These are phyloP conservation scores for Globisporangium okanoganense DNA, from an alignment of 352 stramenopile genomes.

Conservation along the genomic window DNA sequence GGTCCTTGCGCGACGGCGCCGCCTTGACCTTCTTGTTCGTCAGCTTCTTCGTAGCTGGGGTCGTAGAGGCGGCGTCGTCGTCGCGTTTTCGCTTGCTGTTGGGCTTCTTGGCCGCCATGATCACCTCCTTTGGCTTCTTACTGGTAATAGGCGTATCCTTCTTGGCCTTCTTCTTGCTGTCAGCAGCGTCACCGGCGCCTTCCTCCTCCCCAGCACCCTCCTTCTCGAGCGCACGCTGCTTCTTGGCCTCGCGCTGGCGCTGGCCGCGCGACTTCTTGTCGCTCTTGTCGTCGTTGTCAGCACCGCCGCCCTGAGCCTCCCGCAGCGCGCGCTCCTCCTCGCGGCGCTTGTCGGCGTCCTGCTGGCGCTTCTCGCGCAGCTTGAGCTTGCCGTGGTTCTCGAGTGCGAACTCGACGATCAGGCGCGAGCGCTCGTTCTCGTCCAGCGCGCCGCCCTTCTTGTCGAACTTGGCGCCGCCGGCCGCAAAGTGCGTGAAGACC, in stretches of 20 bases:
- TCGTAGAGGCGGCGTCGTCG: constrained; percentile 6
- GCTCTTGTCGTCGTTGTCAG: constrained; percentile 13
- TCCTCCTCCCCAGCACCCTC: constrained; percentile 15
- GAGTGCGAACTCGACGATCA: constrained; percentile 88
- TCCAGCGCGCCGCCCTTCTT: constrained; percentile 32
- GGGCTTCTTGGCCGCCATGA: constrained; percentile 28
- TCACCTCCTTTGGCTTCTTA: constrained; percentile 27
- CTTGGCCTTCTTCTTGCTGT: constrained; percentile 24
- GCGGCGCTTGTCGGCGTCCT: constrained; percentile 63
- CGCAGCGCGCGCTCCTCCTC: constrained; percentile 62
- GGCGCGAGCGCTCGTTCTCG: constrained; percentile 58
- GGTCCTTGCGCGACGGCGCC: constrained; percentile 61
- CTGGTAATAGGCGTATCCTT: constrained; percentile 1
- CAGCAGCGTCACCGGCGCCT: neutral
- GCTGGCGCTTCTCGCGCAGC: constrained; percentile 70
- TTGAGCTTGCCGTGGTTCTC: constrained; percentile 89
- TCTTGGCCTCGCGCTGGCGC: constrained; percentile 77
- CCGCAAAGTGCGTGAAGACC: constrained; percentile 71
- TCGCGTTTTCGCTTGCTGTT: constrained; percentile 40
- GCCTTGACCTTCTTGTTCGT: constrained; percentile 27
- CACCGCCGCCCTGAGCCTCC: constrained; percentile 47
- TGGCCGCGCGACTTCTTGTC: constrained; percentile 69
- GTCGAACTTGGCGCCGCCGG: constrained; percentile 32
- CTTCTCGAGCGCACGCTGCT: constrained; percentile 30
- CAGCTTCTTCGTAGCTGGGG: constrained; percentile 6